Base-by-base conservation (phyloP, 768 basidiomycete genomes). In the Pleurotus giganteus region DNA sequence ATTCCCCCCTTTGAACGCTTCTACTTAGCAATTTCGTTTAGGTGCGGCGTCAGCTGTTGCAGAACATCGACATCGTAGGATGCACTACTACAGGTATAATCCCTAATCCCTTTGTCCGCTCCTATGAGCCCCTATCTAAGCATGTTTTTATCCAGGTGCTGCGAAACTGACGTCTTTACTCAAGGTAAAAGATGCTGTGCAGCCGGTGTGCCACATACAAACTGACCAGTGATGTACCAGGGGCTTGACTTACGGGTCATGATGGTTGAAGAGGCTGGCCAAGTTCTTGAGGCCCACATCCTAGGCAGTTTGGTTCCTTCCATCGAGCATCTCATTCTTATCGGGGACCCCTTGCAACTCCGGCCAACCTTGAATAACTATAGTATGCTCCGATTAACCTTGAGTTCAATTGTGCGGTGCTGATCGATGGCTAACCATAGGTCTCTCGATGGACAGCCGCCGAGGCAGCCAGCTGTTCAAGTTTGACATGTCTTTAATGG, bases 181-280 rank as follows among this genome's bases (percentile, higher is more conserved):
- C 19, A 80, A 72, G 66, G 87, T 84, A 37, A 29, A 69, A 60
- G 31, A 9, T 29, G 24, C 54, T 17, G 27, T 43, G 27, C 4
- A n/a, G n/a, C n/a, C n/a, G n/a, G n/a, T n/a, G n/a, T n/a, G n/a
- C n/a, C n/a, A 17, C 17, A 4, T 24, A 24, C 5, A 56, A 12
- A 42, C 15, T 41, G n/a, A 37, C 27, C 59, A 17, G 59, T 29
- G 1, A 13, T 12, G 28, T 53, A 44, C 11, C 49, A 88, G 86
- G 79, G 80, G 12, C 63, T 89, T 4, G 69, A 63, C 4, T 88
- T 88, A 0, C 77, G 74, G 28, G 79, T 89, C 0, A 63, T 90
- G 44, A 69, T 91, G 45, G 85, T 91, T 0, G 89, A 92, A 65
- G 90, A 91, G 64, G 89, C 90, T 0, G 90, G 89, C 0, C 89